These are phyloP conservation scores for Gymnopilus dilepis DNA, from an alignment of 768 basidiomycete genomes.

Conservation along the genomic window DNA sequence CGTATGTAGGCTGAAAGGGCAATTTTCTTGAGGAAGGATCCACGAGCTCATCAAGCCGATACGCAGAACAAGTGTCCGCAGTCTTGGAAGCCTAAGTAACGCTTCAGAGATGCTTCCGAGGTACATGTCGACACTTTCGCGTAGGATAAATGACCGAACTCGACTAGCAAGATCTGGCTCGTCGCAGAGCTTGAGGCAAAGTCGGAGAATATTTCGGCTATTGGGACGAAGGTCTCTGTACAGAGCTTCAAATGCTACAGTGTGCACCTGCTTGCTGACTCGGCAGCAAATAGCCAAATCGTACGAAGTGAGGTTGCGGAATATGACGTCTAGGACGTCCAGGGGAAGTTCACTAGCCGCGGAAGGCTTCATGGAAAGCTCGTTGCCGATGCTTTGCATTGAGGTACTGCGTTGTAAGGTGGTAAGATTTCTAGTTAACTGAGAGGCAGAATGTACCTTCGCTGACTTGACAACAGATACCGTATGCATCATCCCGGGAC, in stretches of 20 bases:
- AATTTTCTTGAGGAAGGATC: constrained; percentile 27
- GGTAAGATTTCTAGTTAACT: too few species aligned
- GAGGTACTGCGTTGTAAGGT: too few species aligned
- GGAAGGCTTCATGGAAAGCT: background rate
- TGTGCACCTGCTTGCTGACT: constrained; percentile 24
- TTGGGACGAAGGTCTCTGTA: constrained; percentile 28
- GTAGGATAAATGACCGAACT: constrained; percentile 26
- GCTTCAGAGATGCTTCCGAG: constrained; percentile 30
- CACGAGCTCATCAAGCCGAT: constrained; percentile 27
- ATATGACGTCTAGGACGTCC: constrained; percentile 29
- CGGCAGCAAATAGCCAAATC: constrained; percentile 28
- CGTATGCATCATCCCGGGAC: too few species aligned
- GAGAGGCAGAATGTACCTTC: too few species aligned
- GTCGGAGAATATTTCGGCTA: constrained; percentile 22
- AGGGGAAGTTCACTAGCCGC: constrained; percentile 23
- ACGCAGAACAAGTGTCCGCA: constrained; percentile 28
- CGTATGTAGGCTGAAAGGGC: constrained; percentile 27
- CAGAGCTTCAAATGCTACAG: constrained; percentile 27
- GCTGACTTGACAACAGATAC: too few species aligned
- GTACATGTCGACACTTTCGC: constrained; percentile 25
- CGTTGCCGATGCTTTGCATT: constrained; percentile 1
- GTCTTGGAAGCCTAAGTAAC: constrained; percentile 25
- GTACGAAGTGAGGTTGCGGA: constrained; percentile 16
- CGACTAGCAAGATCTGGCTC: constrained; percentile 26
- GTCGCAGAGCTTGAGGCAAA: constrained; percentile 29